Conservation (phyloP, 1,139 yeast species). For the Debaryomyces psychrophilus region DNA sequence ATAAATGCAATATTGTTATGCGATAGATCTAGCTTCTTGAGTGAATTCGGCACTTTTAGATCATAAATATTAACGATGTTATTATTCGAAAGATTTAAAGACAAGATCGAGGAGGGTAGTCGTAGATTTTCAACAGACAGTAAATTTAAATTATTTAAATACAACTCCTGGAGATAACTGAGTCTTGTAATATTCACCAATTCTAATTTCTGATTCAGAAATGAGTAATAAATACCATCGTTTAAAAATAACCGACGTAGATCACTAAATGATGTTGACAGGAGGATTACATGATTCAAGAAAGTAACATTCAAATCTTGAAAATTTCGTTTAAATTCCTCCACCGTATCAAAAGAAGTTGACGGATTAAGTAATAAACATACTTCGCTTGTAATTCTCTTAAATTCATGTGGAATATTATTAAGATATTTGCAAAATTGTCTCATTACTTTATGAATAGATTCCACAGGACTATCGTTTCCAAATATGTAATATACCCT, state of each 20-base stretch:
- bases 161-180: background rate
- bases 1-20: conserved; percentile 6
- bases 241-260: conserved; percentile 1
- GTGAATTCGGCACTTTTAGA: conserved; percentile 6
- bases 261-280: background rate
- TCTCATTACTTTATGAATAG: conserved; percentile 12
- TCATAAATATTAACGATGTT: conserved; percentile 1
- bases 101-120: conserved; percentile 4
- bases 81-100: conserved; percentile 7
- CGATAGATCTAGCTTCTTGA: conserved; percentile 9
- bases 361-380: background rate
- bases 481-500: conserved; percentile 11
- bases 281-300: conserved; percentile 9
- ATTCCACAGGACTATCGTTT: conserved; percentile 5
- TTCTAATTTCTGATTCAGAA: background rate
- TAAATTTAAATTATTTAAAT: conserved; percentile 7
- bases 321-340: conserved; percentile 6
- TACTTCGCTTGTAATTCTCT: conserved; percentile 8
- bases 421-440: conserved; percentile 9
- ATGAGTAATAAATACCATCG: conserved; percentile 1
- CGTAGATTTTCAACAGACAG: conserved; percentile 1
- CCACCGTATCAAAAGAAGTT: conserved; percentile 3
- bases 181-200: background rate
- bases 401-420: background rate
- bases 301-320: conserved; percentile 10